These are phyloP conservation scores for Crepidotus variabilis DNA, from an alignment of 768 basidiomycete species.

Conservation along the genomic window DNA sequence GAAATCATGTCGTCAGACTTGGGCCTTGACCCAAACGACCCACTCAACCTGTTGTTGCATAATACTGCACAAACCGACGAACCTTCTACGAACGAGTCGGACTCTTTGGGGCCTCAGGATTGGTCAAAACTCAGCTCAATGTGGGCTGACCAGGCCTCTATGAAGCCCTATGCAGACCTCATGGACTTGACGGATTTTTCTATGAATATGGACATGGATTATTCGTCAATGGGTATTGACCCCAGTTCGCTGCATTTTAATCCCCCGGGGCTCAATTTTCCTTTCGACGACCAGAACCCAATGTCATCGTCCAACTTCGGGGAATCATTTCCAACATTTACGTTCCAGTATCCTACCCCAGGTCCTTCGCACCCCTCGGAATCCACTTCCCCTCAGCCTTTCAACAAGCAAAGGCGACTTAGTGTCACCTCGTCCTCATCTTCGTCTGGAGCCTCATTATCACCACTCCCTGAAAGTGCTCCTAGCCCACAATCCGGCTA, in stretches of 20 bases:
- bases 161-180: slow-evolving; percentile 35
- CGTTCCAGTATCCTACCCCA: slow-evolving; percentile 29
- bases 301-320: slow-evolving; percentile 20
- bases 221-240: slow-evolving; percentile 54
- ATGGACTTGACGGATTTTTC: slow-evolving; percentile 39
- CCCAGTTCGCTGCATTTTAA: slow-evolving; percentile 59
- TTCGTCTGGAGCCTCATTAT: slow-evolving; percentile 51
- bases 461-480: slow-evolving; percentile 40
- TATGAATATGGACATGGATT: slow-evolving; percentile 61
- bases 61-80: slow-evolving; percentile 32
- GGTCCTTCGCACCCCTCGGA: slow-evolving; percentile 21
- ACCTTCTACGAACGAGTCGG: slow-evolving; percentile 32
- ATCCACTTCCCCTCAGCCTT: slow-evolving; percentile 20
- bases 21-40: slow-evolving; percentile 51
- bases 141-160: slow-evolving; percentile 36
- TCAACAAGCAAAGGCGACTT: slow-evolving; percentile 35
- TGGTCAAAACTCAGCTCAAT: slow-evolving; percentile 49
- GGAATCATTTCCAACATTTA: slow-evolving; percentile 27
- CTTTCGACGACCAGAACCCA: slow-evolving; percentile 17
- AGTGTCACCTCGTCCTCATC: slow-evolving; percentile 55
- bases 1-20: slow-evolving; percentile 36
- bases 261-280: slow-evolving; percentile 14
- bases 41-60: slow-evolving; percentile 54
- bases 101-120: slow-evolving; percentile 34
- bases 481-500: slow-evolving; percentile 24